Evolutionary conservation across 306 rosid genomes (phyloP), one percentile per base, ranked within the genome.

Genomic region (Sicyos edulis): DNA sequence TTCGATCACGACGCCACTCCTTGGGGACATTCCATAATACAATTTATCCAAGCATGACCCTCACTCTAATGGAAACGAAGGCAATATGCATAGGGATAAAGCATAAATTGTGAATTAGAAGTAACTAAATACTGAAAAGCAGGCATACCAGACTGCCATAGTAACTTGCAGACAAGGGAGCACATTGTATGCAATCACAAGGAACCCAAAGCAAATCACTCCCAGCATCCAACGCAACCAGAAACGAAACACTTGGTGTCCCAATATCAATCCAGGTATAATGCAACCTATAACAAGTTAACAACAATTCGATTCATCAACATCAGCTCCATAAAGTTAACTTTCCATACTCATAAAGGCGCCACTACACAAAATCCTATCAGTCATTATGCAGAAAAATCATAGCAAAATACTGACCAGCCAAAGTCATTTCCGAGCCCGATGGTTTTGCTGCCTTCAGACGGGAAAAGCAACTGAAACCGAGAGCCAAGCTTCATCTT

Each of bases 201-300:
- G 98, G 97, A 79, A 93, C 87, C 98, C 98, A 93, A 66, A 93
- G 89, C 1, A 88, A 87, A 82, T 93, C 92, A 71, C 98, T 93
- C 71, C 98, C 97, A 7, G 92, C 82, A 81, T 93, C 98, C 87
- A 93, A 78, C 3, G 97, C 98, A 55, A 93, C 98, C 20, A 93
- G 96, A 86, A 90, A 93, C 22, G 98, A 87, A 65, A 79, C 86
- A 65, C 89, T 90, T 17, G 98, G 98, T 4, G 96, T 87, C 20
- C 98, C 98, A 59, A 93, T 77, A 78, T 93, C 89, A 80, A 93
- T 88, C 98, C 98, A 93, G 50, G 90, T 78, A 62, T 93, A 93
- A 85, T 93, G 92, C 19, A 93, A 86, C 98, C 98, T 92, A 78
- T 47, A 72, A 80, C 34, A 63, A 22, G 55, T 66, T 20, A 67